Evolutionary conservation across 768 basidiomycete genomes (phyloP).

Genomic region (Mycena haematopus): DNA sequence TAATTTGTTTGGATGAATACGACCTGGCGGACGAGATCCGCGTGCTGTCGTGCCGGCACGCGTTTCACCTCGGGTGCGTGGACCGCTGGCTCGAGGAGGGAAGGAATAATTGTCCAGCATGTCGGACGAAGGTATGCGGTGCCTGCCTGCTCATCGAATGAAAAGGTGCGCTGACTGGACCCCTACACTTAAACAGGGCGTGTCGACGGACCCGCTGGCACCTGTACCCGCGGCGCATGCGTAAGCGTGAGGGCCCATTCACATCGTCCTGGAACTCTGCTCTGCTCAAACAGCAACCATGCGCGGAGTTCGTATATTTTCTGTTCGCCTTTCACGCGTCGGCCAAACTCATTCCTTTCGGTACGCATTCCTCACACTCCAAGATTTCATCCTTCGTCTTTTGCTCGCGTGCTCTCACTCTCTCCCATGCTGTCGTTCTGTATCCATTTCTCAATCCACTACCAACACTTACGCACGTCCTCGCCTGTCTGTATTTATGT

Average conservation of each 20-base stretch:
- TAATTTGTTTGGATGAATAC: slow-evolving; percentile 92
- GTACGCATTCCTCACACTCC: too few relatives aligned
- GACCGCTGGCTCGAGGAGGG: slow-evolving; percentile 89
- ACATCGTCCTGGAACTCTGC: background rate
- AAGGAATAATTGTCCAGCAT: slow-evolving; percentile 91
- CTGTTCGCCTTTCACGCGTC: too few relatives aligned
- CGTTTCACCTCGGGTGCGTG: slow-evolving; percentile 89
- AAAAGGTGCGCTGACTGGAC: background rate
- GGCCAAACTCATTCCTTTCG: too few relatives aligned
- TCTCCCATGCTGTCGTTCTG: background rate
- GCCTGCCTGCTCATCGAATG: background rate
- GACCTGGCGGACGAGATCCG: slow-evolving; percentile 78
- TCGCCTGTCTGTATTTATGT: too few relatives aligned
- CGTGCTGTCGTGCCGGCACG: slow-evolving; percentile 82
- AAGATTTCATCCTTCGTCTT: too few relatives aligned
- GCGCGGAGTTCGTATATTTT: too few relatives aligned
- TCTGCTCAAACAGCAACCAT: background rate
- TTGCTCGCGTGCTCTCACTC: background rate
- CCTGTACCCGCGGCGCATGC: background rate
- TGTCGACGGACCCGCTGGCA: slow-evolving; percentile 11
- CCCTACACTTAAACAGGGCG: slow-evolving; percentile 3
- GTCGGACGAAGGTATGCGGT: slow-evolving; percentile 71
- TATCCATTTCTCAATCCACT: background rate
- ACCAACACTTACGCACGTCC: background rate
- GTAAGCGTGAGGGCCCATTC: background rate